Evolutionary conservation across 352 stramenopile genomes (phyloP).

Genomic region (Globisporangium middletonii): DNA sequence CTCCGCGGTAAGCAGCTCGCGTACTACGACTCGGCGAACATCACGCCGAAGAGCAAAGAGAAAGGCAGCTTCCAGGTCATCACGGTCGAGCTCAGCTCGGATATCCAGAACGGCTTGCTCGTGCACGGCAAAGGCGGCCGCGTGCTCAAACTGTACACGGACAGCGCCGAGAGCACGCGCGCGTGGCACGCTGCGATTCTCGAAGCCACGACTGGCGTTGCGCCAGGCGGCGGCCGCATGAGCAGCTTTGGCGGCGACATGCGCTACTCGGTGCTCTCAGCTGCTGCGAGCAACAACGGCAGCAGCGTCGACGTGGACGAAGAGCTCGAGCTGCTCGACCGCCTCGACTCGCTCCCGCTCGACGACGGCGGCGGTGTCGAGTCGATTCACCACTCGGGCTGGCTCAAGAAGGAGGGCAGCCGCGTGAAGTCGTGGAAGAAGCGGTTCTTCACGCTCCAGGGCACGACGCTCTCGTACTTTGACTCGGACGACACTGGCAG

Average conservation of each 20-base stretch:
- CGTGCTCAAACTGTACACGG: conserved; percentile 86
- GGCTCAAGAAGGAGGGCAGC: conserved; percentile 74
- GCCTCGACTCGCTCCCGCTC: conserved; percentile 46
- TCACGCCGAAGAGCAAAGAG: conserved; percentile 53
- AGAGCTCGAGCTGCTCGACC: conserved; percentile 45
- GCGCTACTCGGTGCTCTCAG: conserved; percentile 42
- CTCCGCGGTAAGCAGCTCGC: conserved; percentile 71
- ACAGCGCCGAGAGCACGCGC: conserved; percentile 59
- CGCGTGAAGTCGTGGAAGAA: conserved; percentile 80
- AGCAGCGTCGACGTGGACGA: conserved; percentile 40
- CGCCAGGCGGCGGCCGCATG: conserved; percentile 10
- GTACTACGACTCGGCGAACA: conserved; percentile 75
- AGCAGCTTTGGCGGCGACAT: conserved; percentile 15
- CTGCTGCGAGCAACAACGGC: conserved; percentile 16
- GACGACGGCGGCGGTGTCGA: conserved; percentile 34
- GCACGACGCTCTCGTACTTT: conserved; percentile 80
- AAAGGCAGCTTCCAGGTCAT: conserved; percentile 84
- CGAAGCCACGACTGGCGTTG: conserved; percentile 36
- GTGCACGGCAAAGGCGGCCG: conserved; percentile 73
- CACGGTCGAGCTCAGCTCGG: conserved; percentile 71
- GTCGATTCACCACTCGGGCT: conserved; percentile 67
- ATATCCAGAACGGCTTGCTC: conserved; percentile 80
- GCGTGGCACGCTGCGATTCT: conserved; percentile 74
- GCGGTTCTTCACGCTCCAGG: conserved; percentile 71
- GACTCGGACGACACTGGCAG: conserved; percentile 68